Conservation (phyloP, 75 land plant species). For the Cunninghamia lanceolata region DNA sequence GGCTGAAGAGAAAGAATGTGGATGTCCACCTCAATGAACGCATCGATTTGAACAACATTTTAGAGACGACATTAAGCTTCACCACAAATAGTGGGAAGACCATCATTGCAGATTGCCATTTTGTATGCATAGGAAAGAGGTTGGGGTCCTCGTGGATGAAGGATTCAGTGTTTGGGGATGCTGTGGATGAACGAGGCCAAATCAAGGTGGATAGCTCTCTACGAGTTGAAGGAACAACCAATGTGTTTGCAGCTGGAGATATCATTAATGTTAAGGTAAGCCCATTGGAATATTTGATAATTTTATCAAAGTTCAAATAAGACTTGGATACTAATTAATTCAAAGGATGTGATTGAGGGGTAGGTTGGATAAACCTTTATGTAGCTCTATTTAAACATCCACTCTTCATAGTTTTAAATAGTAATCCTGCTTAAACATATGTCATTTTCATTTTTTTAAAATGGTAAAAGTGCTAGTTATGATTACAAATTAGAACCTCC, state of each 20-base stretch:
- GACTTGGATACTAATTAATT: too few relatives aligned
- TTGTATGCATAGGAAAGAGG: constrained; percentile 54
- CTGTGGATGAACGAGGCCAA: constrained; percentile 47
- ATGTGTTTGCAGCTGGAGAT: constrained; percentile 81
- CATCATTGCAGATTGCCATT: constrained; percentile 68
- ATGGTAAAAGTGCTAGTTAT: too few relatives aligned
- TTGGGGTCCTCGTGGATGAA: constrained; percentile 62
- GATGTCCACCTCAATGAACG: constrained; percentile 62
- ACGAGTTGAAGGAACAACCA: constrained; percentile 50
- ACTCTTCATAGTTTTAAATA: too few relatives aligned
- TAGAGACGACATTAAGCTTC: constrained; percentile 23
- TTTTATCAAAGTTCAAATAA: too few relatives aligned
- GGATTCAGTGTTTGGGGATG: constrained; percentile 34
- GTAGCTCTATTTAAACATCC: too few relatives aligned
- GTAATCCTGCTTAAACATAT: too few relatives aligned
- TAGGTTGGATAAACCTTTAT: too few relatives aligned
- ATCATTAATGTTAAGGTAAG: constrained; percentile 64
- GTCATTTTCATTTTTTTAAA: too few relatives aligned
- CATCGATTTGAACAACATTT: constrained; percentile 21
- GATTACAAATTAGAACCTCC: too few relatives aligned
- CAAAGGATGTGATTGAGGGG: too few relatives aligned
- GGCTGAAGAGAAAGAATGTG: constrained; percentile 65
- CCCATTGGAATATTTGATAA: too few relatives aligned
- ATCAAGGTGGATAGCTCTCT: constrained; percentile 62
- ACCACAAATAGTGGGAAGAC: constrained; percentile 48